Percentiles rank a stretch among this genome's conserved stretches.
Conservation (phyloP, 345 rosid genomes). For the Erysimum cheiranthoides region DNA sequence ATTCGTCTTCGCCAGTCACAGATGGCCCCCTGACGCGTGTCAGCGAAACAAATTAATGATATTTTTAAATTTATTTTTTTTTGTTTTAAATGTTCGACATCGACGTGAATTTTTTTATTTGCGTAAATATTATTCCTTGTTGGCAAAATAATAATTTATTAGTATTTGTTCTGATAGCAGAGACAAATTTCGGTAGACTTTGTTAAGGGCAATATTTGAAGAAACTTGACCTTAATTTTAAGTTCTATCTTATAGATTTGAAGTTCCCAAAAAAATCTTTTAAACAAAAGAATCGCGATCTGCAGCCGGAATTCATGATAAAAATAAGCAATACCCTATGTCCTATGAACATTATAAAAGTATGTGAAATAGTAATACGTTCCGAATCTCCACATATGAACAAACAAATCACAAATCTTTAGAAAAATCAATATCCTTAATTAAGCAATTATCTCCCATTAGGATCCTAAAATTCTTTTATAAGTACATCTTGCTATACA, state of each 20-base stretch:
- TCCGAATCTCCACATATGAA: slow-evolving; percentile 37
- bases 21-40: slow-evolving; percentile 38
- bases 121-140: slow-evolving; percentile 7
- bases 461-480: no score
- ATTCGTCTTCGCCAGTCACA: slow-evolving; percentile 30
- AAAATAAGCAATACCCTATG: neutral
- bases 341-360: neutral
- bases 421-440: neutral
- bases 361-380: slow-evolving; percentile 5
- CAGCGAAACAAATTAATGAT: neutral
- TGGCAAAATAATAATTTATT: neutral
- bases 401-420: slow-evolving; percentile 16
- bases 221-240: slow-evolving; percentile 25
- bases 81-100: slow-evolving; percentile 24
- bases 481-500: neutral
- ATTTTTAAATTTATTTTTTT: slow-evolving; percentile 10
- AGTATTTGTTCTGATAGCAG: neutral
- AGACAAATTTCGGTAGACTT: neutral
- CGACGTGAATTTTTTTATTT: slow-evolving; percentile 24
- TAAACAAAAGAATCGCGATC: slow-evolving; percentile 16
- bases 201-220: slow-evolving; percentile 21
- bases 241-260: neutral
- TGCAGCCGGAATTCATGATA: slow-evolving; percentile 16
- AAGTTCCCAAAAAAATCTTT: neutral
- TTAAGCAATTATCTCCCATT: no score